Conservation (phyloP, 108 stramenopile species). For the Nitzschia sp. region DNA sequence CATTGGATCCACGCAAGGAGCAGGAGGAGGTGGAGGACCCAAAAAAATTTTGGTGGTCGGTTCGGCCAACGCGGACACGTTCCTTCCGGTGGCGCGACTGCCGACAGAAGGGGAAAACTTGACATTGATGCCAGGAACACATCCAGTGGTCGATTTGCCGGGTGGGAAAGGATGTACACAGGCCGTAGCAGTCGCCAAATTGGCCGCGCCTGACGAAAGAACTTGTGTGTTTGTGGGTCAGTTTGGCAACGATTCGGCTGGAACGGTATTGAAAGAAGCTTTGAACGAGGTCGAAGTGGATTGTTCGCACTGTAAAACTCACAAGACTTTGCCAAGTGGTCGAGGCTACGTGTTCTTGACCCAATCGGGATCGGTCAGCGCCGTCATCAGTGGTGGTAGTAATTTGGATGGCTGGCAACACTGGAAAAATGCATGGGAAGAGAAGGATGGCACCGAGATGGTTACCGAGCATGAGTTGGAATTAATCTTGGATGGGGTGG, state of each 20-base stretch:
- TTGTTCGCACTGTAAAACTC: conserved; percentile 34
- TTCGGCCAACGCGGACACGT: conserved; percentile 77
- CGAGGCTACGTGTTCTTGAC: conserved; percentile 76
- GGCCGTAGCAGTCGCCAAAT: conserved; percentile 68
- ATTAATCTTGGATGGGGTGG: conserved; percentile 21
- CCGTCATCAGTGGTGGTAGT: conserved; percentile 77
- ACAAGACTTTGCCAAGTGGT: conserved; percentile 52
- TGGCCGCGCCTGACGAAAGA: conserved; percentile 26
- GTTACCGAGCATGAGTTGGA: conserved; percentile 36
- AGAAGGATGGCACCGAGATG: not conserved
- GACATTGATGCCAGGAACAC: conserved; percentile 37
- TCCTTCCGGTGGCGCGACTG: conserved; percentile 64
- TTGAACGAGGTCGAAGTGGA: conserved; percentile 47
- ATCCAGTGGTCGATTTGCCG: conserved; percentile 60
- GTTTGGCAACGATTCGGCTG: conserved; percentile 68
- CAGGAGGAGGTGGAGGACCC: no score
- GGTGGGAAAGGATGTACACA: conserved; percentile 86
- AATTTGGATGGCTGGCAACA: conserved; percentile 64
- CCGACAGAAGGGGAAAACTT: conserved; percentile 81
- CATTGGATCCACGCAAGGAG: no score
- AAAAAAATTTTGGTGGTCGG: conserved; percentile 73
- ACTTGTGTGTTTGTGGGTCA: conserved; percentile 62
- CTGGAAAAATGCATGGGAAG: conserved; percentile 44
- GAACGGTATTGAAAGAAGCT: conserved; percentile 38
- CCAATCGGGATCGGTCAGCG: conserved; percentile 64